phyloP scores from a whole-genome alignment of 2,329 filamentous ascomycete genomes.

The Colletotrichum sp. region DNA sequence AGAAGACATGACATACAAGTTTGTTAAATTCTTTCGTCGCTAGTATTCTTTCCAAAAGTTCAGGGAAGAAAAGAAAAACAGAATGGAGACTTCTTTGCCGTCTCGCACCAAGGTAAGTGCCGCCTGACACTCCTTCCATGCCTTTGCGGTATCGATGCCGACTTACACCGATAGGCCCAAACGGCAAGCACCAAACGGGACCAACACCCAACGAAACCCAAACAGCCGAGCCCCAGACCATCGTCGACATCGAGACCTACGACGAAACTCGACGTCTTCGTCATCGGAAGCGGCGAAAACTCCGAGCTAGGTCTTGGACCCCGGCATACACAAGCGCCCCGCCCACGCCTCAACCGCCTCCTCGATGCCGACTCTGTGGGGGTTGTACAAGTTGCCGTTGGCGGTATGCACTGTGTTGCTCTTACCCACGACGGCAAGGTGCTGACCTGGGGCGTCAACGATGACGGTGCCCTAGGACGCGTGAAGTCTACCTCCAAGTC shows the following conservation, averaged over 20 bases:
- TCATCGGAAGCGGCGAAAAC: constrained; percentile 18
- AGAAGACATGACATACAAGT: background rate
- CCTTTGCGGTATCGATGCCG: background rate
- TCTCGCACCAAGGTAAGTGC: background rate
- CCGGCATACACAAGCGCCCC: background rate
- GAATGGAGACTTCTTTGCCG: background rate
- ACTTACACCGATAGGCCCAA: background rate
- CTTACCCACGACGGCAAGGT: constrained; percentile 68
- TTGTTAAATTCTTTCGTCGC: background rate
- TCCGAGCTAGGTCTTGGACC: constrained; percentile 13
- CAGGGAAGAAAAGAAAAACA: background rate
- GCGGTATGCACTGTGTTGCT: constrained; percentile 68
- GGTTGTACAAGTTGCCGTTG: constrained; percentile 66
- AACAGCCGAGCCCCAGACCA: background rate
- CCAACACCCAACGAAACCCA: background rate
- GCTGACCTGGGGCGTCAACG: constrained; percentile 71
- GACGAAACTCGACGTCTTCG: constrained; percentile 3
- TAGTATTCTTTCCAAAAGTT: background rate
- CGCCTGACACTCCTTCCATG: fast-evolving
- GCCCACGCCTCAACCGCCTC: constrained; percentile 52
- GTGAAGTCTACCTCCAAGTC: constrained; percentile 43
- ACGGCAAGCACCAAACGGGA: background rate
- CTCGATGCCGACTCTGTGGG: constrained; percentile 56
- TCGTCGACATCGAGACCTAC: background rate
- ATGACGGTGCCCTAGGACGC: constrained; percentile 67